Base-by-base conservation (phyloP, 129 eudicot genomes). In the Helianthus tuberosus region DNA sequence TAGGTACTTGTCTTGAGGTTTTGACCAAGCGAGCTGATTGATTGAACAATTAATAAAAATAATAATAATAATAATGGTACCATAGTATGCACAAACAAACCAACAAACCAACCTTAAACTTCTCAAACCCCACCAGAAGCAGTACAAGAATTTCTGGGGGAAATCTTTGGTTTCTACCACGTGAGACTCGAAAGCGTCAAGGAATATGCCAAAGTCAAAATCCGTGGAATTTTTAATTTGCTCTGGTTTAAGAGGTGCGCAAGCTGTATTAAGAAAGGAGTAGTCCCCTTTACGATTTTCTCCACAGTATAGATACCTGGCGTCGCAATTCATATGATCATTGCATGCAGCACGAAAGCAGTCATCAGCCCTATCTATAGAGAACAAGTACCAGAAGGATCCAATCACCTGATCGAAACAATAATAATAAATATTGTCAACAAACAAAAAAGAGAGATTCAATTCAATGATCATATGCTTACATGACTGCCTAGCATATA, bases 41-140 rank as follows among this genome's bases (percentile, higher is more conserved):
- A 23, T 8, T n/a, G 32, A 27, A 25, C 14, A 2, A 11, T 11
- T 49, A 14, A 4, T 49, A 16, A 15, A 13, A 41, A 5, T n/a
- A 52, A 75, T 3, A 13, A 15, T 68, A 75, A 27, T 17, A 76
- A 54, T 8, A 66, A 8, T 10, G 69, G 11, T 20, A 3, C 1
- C 8, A 41, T 8, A 15, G 29, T 69, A 29, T 17, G 44, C 6
- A 39, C 44, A 15, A 5, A 52, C 15, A 52, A 49, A 76, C 85
- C 54, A 5, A 52, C 15, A 52, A 49, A 76, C 85, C 54, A 52
- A 84, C 89, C 89, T 91, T 76, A 91, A 74, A 78, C 60, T 88
- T 69, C 87, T 76, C 80, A 93, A 82, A 23, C 98, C 98, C 92
- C 95, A 93, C 98, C 98, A 93, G 51, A 93, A 93, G 85, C 96